A percentile compares a stretch with the other conserved stretches of the same genome.
phyloP scores from a whole-genome alignment of 768 basidiomycete species.

The Aureoboletus auriporus region DNA sequence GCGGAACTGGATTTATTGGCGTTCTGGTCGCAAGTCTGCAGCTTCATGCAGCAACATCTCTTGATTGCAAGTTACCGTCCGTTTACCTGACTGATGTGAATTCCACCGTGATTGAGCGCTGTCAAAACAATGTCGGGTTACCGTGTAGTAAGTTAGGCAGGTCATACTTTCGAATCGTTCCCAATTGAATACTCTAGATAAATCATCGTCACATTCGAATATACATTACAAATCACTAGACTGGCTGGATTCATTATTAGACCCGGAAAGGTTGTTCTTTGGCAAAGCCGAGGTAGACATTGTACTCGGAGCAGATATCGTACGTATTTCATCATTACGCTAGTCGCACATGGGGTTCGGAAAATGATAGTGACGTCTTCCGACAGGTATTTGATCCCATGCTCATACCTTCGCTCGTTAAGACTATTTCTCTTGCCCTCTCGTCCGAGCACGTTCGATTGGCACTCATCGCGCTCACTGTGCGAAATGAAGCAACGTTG shows the following conservation, averaged over 20 bases:
- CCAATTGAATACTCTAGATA: slow-evolving; percentile 37
- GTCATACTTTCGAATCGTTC: background rate
- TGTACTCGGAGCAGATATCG: slow-evolving; percentile 71
- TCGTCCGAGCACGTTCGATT: slow-evolving; percentile 11
- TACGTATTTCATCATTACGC: slow-evolving; percentile 21
- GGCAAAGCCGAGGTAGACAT: slow-evolving; percentile 46
- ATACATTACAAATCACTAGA: slow-evolving; percentile 50
- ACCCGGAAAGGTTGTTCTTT: slow-evolving; percentile 29
- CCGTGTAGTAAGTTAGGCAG: slow-evolving; percentile 56
- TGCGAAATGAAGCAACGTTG: slow-evolving; percentile 55
- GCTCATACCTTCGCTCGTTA: slow-evolving; percentile 54
- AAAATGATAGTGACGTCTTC: background rate
- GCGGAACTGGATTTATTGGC: slow-evolving; percentile 74
- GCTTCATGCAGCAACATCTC: slow-evolving; percentile 1
- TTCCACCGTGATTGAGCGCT: slow-evolving; percentile 57
- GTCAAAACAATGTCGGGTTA: slow-evolving; percentile 54
- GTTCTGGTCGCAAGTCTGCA: slow-evolving; percentile 59
- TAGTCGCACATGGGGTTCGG: background rate
- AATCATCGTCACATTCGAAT: slow-evolving; percentile 45
- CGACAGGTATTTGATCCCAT: slow-evolving; percentile 64
- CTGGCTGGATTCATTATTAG: slow-evolving; percentile 59
- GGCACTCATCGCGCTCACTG: slow-evolving; percentile 37
- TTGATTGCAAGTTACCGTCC: slow-evolving; percentile 7
- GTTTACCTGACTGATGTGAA: slow-evolving; percentile 65
- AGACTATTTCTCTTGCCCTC: slow-evolving; percentile 38